Percentiles rank a stretch among this genome's conserved stretches.
These are phyloP conservation scores for Emericellopsis cladophorae DNA, from an alignment of 2,329 filamentous ascomycete species.

Conservation along the genomic window DNA sequence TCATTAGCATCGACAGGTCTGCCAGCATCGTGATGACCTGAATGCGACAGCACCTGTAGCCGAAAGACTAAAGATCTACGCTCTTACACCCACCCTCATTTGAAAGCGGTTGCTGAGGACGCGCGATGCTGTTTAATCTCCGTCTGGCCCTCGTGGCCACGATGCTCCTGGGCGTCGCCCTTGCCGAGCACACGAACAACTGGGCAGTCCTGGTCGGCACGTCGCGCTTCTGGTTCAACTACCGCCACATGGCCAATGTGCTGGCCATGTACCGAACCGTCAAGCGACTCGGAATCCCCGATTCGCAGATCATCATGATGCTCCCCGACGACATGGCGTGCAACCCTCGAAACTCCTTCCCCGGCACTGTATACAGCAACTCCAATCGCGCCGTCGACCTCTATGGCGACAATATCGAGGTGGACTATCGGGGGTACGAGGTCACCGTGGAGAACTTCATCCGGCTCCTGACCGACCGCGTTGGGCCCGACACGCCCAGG, in stretches of 20 bases:
- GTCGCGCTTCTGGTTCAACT: constrained; percentile 99
- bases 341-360: constrained; percentile 96
- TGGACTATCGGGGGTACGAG: constrained; percentile 95
- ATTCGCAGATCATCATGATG: constrained; percentile 99
- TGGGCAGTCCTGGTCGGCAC: constrained; percentile 99
- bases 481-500: constrained; percentile 86
- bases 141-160: constrained; percentile 10
- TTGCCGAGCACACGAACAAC: constrained; percentile 85
- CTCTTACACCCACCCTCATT: background rate
- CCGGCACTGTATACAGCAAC: constrained; percentile 96
- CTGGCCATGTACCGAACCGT: constrained; percentile 96
- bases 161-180: constrained; percentile 30
- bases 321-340: constrained; percentile 99
- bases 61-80: background rate
- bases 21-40: no score
- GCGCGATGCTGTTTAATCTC: background rate
- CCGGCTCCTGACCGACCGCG: constrained; percentile 81
- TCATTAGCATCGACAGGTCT: no score
- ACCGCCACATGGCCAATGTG: constrained; percentile 94
- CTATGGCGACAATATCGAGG: constrained; percentile 97
- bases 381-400: constrained; percentile 90
- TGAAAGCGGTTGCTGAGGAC: no score
- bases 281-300: constrained; percentile 92
- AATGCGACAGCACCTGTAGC: no score
- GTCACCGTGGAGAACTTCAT: constrained; percentile 99